Base-by-base conservation (phyloP, 371 early-diverging fungal species). In the Mortierella sp. region DNA sequence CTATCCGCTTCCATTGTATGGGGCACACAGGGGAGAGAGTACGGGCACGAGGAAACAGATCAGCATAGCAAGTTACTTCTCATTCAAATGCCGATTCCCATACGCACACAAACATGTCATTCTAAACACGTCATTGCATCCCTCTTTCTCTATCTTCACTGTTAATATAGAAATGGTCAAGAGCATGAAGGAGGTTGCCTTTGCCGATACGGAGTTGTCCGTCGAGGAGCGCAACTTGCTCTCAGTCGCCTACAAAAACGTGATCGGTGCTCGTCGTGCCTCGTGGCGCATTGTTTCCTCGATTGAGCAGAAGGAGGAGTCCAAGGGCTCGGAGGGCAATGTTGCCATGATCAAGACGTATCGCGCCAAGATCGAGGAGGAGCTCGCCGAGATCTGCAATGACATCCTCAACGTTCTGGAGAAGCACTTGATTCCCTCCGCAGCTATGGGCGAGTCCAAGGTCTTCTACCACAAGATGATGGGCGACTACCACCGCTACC, bases 381-480 rank as follows among this genome's bases (percentile, higher is more conserved):
- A 99, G 87, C 93, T 99, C 56, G 83, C 91, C 64, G 94, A 93
- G 30, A 95, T 98, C 60, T 99, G 99, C 90, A 81, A 89, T 47
- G 99, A 99, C 82, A 97, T 99, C 67, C 91, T 99, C 70, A 80
- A 86, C 19, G 95, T 98, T 37, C 87, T 99, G 58, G 92, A 96
- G 79, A 85, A 93, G 49, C 86, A 96, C 83, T 87, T 99, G 68
- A 93, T 99, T 72, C 91, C 92, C 59, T 79, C 87, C 58, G 96
- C 96, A 59, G 87, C 88, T 61, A 89, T 92, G 75, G 95, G 94
- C 76, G 98, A 99, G 87, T 95, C 97, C 80, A 94, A 93, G 86
- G 99, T 99, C 60, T 99, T 99, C 83, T 99, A 99, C 87, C 93
- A 95, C 88, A 99, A 99, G 92, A 99, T 99, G 99, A 99, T 96